phyloP scores from a whole-genome alignment of 257 asterid species.

The Ilex asprella region DNA sequence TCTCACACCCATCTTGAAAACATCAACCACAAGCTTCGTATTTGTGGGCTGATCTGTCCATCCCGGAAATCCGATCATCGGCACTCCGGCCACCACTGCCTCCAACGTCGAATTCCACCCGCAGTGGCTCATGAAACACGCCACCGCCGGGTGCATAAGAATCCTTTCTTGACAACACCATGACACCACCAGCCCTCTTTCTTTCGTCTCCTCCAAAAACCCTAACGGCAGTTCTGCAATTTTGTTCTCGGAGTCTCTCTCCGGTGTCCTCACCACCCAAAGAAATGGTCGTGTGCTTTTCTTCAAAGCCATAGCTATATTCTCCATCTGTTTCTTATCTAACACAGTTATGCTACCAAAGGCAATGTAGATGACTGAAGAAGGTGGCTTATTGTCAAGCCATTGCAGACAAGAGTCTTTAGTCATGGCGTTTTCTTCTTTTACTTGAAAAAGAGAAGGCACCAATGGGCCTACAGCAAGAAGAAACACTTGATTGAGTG shows the following conservation, averaged over 20 bases:
- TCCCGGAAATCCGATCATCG: no score
- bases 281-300: background rate
- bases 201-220: background rate
- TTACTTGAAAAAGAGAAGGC: background rate
- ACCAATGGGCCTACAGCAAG: background rate
- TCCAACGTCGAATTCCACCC: no score
- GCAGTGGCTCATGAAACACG: no score
- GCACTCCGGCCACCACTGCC: no score
- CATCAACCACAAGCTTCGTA: background rate
- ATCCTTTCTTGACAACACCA: background rate
- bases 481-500: background rate
- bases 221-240: background rate
- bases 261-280: constrained; percentile 1
- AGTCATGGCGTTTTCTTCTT: background rate
- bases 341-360: background rate
- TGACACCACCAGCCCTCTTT: background rate
- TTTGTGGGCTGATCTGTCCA: background rate
- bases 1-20: constrained; percentile 5
- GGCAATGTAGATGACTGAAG: background rate
- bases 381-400: background rate
- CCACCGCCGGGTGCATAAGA: no score
- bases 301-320: background rate
- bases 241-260: background rate
- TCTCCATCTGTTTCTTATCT: background rate
- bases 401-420: background rate